Evolutionary conservation across 306 rosid species (phyloP).

Genomic region (Trichosanthes truncata): DNA sequence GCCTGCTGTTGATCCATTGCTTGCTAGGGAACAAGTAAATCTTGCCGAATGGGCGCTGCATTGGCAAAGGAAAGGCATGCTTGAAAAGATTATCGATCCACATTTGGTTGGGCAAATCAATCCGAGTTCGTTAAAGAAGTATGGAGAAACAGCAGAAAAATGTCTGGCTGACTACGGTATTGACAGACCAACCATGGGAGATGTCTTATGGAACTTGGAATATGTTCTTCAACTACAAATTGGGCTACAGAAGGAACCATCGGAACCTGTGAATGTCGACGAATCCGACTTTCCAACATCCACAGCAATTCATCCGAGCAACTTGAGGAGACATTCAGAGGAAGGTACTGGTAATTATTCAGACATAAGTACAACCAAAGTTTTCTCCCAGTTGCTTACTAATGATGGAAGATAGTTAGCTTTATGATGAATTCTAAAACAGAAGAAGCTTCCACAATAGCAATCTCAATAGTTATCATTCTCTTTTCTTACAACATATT

Average conservation of each 20-base stretch:
- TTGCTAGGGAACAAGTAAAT: conserved; percentile 77
- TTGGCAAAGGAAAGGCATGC: conserved; percentile 77
- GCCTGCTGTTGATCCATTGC: conserved; percentile 88
- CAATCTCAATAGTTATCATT: not conserved
- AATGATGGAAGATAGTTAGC: conserved; percentile 72
- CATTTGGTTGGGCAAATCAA: conserved; percentile 53
- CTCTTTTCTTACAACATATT: not conserved
- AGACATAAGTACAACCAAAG: conserved; percentile 56
- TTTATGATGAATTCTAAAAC: conserved; percentile 16
- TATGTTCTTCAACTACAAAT: conserved; percentile 85
- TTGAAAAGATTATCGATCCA: conserved; percentile 61
- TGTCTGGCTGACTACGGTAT: conserved; percentile 92
- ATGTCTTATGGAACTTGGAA: conserved; percentile 92
- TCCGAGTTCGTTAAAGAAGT: conserved; percentile 62
- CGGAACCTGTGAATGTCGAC: conserved; percentile 3
- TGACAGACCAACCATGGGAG: conserved; percentile 97
- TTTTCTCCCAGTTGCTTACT: conserved; percentile 84
- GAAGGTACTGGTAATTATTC: conserved; percentile 25
- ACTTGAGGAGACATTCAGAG: conserved; percentile 25
- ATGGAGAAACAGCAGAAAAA: conserved; percentile 92
- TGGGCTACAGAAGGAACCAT: conserved; percentile 24
- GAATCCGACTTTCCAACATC: conserved; percentile 16
- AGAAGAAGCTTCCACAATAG: not conserved
- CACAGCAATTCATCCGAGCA: conserved; percentile 19
- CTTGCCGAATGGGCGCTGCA: conserved; percentile 91